A percentile compares a stretch with the other conserved stretches of the same genome.
Conservation (phyloP, 495 filamentous ascomycete species). For the Wilcoxina mikolae region DNA sequence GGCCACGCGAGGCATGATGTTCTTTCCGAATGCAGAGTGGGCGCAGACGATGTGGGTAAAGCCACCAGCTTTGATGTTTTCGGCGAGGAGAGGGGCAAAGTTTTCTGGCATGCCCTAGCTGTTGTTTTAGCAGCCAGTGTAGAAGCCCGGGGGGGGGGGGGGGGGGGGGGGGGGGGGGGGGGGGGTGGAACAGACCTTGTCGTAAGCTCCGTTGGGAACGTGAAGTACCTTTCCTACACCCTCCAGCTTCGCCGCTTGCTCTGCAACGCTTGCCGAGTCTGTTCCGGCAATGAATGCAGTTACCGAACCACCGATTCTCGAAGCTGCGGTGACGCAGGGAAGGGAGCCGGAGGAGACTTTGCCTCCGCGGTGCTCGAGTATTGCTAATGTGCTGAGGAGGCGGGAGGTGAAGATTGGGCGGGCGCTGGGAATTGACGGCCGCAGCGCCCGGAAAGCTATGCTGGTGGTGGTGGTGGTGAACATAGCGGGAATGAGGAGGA, state of each 20-base stretch:
- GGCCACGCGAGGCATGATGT: constrained; percentile 84
- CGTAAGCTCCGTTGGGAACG: constrained; percentile 77
- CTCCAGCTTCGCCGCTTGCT: constrained; percentile 74
- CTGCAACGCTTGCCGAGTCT: constrained; percentile 62
- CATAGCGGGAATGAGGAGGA: background rate
- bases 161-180: background rate
- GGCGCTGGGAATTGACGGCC: background rate
- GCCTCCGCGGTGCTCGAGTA: constrained; percentile 88
- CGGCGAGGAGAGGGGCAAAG: constrained; percentile 78
- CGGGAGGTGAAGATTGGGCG: constrained; percentile 1
- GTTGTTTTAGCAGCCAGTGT: constrained; percentile 45
- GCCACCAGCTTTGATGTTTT: constrained; percentile 87
- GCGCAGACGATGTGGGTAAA: constrained; percentile 82
- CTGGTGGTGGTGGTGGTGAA: background rate
- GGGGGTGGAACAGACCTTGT: constrained; percentile 47
- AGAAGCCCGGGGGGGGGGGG: background rate
- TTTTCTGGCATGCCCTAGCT: constrained; percentile 78
- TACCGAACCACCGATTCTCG: constrained; percentile 69
- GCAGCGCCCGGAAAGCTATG: background rate
- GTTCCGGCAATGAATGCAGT: constrained; percentile 81
- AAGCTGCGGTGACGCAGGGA: constrained; percentile 71
- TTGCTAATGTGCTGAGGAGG: constrained; percentile 71
- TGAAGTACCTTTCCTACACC: constrained; percentile 82
- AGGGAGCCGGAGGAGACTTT: constrained; percentile 70
- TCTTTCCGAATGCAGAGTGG: constrained; percentile 95